Evolutionary conservation across 2,329 filamentous ascomycete species (phyloP).

Genomic region (Paramyrothecium roridum): DNA sequence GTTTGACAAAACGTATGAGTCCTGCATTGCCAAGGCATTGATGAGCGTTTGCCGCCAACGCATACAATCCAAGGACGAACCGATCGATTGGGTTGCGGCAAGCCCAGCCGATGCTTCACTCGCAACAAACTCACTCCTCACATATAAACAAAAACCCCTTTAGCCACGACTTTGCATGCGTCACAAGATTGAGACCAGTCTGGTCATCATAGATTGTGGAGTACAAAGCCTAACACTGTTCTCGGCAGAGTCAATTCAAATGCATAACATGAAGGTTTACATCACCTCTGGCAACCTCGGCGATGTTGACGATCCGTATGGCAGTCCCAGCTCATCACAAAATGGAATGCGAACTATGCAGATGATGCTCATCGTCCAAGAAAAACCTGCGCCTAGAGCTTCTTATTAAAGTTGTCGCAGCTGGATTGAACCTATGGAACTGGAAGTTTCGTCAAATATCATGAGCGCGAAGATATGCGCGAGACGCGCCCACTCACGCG

Average conservation of each 20-base stretch:
- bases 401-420: conserved; percentile 13
- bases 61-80: no score
- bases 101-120: no score
- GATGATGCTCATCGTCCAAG: background rate
- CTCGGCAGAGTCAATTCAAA: background rate
- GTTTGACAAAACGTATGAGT: no score
- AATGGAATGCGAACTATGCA: background rate
- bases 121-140: no score
- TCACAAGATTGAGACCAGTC: background rate
- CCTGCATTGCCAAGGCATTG: no score
- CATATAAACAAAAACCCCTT: no score
- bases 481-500: no score
- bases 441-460: conserved; percentile 12
- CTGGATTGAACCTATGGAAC: conserved; percentile 19
- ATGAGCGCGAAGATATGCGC: background rate
- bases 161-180: no score
- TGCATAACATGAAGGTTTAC: background rate
- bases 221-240: background rate
- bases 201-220: background rate
- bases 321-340: background rate
- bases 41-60: no score
- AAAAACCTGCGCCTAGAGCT: conserved; percentile 10
- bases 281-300: background rate
- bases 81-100: no score
- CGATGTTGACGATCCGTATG: background rate